Evolutionary conservation across 1,284 basidiomycete genomes (phyloP).

Genomic region (Malassezia globosa): DNA sequence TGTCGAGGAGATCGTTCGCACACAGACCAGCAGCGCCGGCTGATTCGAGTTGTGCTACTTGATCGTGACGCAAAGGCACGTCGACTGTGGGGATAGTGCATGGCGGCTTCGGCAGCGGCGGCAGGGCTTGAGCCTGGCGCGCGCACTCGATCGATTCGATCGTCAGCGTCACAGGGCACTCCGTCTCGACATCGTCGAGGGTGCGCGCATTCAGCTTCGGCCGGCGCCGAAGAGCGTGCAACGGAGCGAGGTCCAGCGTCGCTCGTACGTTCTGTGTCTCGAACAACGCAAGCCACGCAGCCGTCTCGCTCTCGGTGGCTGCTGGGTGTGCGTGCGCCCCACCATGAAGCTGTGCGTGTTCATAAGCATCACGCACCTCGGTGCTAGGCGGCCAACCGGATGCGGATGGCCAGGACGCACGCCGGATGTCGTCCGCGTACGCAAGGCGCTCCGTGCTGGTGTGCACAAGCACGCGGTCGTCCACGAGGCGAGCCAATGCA

Average conservation of each 20-base stretch:
- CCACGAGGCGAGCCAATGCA: slow-evolving; percentile 21
- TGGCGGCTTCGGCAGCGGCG: too few relatives aligned
- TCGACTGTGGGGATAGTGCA: too few relatives aligned
- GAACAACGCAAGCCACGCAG: slow-evolving; percentile 12
- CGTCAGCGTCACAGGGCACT: slow-evolving; percentile 10
- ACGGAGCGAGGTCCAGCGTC: slow-evolving; percentile 3
- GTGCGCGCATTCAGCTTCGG: slow-evolving; percentile 17
- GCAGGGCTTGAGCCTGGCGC: not conserved
- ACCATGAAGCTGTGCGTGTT: too few relatives aligned
- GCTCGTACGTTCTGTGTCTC: not conserved
- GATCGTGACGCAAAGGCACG: too few relatives aligned
- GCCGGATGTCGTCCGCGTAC: slow-evolving; percentile 12
- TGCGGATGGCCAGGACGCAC: not conserved
- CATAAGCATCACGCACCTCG: not conserved
- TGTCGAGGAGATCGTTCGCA: too few relatives aligned
- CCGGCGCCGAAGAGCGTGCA: slow-evolving; percentile 11
- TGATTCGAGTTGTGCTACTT: too few relatives aligned
- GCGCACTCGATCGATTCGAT: too few relatives aligned
- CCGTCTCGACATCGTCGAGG: slow-evolving; percentile 17
- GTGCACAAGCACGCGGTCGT: slow-evolving; percentile 4
- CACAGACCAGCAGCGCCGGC: too few relatives aligned
- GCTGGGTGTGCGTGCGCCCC: not conserved
- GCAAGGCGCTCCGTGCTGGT: slow-evolving; percentile 1
- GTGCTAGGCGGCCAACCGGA: not conserved
- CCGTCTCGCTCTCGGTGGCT: slow-evolving; percentile 15